These are phyloP conservation scores for Dendrocalamus sinicus DNA, from an alignment of 176 grass and related monocot genomes.

Conservation along the genomic window DNA sequence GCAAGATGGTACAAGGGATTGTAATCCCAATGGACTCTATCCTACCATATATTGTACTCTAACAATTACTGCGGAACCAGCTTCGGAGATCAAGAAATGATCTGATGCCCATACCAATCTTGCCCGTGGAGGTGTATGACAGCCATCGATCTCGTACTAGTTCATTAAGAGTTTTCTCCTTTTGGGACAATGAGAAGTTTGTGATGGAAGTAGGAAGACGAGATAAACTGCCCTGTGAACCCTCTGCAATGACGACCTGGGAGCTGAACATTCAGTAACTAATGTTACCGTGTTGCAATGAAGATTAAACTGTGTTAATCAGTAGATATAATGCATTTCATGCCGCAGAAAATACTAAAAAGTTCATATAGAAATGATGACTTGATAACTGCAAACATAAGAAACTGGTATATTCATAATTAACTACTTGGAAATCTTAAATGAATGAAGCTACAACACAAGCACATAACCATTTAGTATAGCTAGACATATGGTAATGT, in stretches of 20 bases:
- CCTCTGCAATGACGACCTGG: slow-evolving; percentile 55
- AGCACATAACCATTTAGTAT: neutral
- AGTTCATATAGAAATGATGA: slow-evolving; percentile 10
- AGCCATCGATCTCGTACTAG: slow-evolving; percentile 78
- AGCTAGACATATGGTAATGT: neutral
- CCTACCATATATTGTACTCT: no score
- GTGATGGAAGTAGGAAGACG: slow-evolving; percentile 69
- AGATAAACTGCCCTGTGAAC: slow-evolving; percentile 53
- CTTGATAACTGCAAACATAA: neutral
- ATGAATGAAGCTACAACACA: slow-evolving; percentile 19
- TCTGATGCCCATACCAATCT: slow-evolving; percentile 77
- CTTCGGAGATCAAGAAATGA: slow-evolving; percentile 92
- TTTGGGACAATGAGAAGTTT: slow-evolving; percentile 75
- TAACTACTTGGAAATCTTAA: slow-evolving; percentile 9
- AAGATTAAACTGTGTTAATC: slow-evolving; percentile 34
- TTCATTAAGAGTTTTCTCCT: slow-evolving; percentile 82
- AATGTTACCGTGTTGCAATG: neutral
- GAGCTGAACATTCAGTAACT: slow-evolving; percentile 34
- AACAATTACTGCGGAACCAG: slow-evolving; percentile 73
- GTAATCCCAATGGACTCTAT: no score
- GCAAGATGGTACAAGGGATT: no score
- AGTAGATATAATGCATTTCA: neutral
- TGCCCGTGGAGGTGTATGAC: slow-evolving; percentile 55
- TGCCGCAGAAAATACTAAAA: slow-evolving; percentile 19
- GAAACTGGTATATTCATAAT: neutral